Base-by-base conservation (phyloP, 768 basidiomycete genomes). In the Lentinus brumalis region DNA sequence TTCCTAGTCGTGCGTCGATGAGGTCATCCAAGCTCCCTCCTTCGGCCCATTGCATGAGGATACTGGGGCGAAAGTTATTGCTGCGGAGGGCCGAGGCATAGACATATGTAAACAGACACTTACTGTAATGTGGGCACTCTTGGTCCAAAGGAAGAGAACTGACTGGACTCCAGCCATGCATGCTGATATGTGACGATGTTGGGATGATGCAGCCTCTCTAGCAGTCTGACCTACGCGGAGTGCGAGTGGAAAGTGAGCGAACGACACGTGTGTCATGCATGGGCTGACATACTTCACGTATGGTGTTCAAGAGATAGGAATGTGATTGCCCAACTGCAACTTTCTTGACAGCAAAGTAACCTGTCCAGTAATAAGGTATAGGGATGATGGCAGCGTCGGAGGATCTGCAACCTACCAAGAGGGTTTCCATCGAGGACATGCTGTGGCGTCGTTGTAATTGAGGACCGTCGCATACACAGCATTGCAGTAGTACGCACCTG, bases 111-210 rank as follows among this genome's bases (percentile, higher is more conserved):
- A 26, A 26, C 21, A 26, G 50, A 10, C 5, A 76, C 88, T 75
- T 66, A 92, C 92, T 95, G 92, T 40, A 97, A 74, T 1, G 95
- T 90, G 4, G 92, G 94, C 29, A 98, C 86, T 66, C 86, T 85
- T 0, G 93, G 92, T 0, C 94, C 94, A 70, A 96, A 96, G 0
- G 87, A 78, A 2, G 94, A 96, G 75, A 97, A 96, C 61, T 89
- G 88, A 57, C 82, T 84, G 0, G 83, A 80, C 72, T 98, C 95
- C 26, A 98, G 82, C 95, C 95, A 98, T 0, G 95, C 86, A 69
- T 96, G 95, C 72, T 98, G 96, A 69, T 97, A 97, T 4, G 92
- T 94, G 62, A 98, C 83, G 65, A 98, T 96, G 64, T 98, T 96
- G 5, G 88, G 91, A 75, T 98, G 96, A 57, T 89, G 88, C 4